phyloP scores from a whole-genome alignment of 2,329 filamentous ascomycete genomes.

The Phyllosticta capitalensis region DNA sequence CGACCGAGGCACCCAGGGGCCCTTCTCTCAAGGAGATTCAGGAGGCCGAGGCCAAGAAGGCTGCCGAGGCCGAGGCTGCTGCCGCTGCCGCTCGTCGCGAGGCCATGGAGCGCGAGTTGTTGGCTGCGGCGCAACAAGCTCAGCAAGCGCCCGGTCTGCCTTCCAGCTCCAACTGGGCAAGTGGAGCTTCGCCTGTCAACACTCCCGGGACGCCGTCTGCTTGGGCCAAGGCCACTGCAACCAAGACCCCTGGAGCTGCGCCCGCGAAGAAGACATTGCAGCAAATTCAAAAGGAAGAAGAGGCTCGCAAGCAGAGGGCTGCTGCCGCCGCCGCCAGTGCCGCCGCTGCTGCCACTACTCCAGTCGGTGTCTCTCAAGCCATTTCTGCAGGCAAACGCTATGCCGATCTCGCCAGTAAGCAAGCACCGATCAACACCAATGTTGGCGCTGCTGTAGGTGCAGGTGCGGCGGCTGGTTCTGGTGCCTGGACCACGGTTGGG shows the following conservation, averaged over 20 bases:
- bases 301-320: conserved; percentile 73
- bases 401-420: conserved; percentile 85
- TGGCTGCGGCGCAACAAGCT: conserved; percentile 47
- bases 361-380: conserved; percentile 11
- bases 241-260: conserved; percentile 38
- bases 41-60: conserved; percentile 86
- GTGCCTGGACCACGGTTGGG: conserved; percentile 90
- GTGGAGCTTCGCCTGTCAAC: conserved; percentile 57
- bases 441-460: conserved; percentile 26
- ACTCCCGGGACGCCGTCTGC: conserved; percentile 43
- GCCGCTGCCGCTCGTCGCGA: conserved; percentile 69
- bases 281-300: conserved; percentile 95
- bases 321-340: conserved; percentile 40
- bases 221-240: conserved; percentile 50
- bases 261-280: conserved; percentile 76
- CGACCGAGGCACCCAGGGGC: conserved; percentile 61
- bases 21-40: conserved; percentile 95
- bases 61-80: conserved; percentile 76
- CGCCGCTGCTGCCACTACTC: conserved; percentile 32
- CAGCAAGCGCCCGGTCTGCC: conserved; percentile 70
- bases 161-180: conserved; percentile 82
- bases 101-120: conserved; percentile 70
- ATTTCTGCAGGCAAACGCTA: conserved; percentile 65
- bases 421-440: conserved; percentile 34
- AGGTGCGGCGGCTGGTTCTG: conserved; percentile 33